Percentiles rank a stretch among this genome's conserved stretches.
Conservation (phyloP, 371 early-diverging fungal genomes). For the Mucor velutinosus region DNA sequence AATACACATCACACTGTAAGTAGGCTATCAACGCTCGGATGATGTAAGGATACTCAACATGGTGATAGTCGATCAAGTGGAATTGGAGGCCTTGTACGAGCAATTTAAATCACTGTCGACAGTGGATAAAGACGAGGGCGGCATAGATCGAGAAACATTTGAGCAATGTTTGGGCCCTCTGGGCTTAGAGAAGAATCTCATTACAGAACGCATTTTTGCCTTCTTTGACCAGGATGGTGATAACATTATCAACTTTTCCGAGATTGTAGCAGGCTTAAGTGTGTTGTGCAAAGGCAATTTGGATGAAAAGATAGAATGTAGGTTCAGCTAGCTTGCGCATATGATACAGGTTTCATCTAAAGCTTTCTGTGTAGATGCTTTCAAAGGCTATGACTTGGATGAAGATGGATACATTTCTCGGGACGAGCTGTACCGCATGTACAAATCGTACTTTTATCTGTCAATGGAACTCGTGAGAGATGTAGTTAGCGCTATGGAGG, state of each 20-base stretch:
- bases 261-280: constrained; percentile 83
- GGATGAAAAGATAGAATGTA: constrained; percentile 86
- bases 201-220: constrained; percentile 84
- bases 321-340: constrained; percentile 16
- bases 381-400: constrained; percentile 93
- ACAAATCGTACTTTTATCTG: constrained; percentile 89
- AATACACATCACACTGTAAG: constrained; percentile 75
- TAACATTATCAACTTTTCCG: constrained; percentile 74
- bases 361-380: constrained; percentile 66
- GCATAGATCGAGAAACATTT: constrained; percentile 81
- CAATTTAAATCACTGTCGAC: constrained; percentile 85
- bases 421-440: constrained; percentile 85
- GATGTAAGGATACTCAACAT: no score
- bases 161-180: constrained; percentile 87
- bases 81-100: constrained; percentile 83
- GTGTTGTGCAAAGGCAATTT: constrained; percentile 86
- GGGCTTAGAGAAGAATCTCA: constrained; percentile 82
- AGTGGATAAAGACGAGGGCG: constrained; percentile 56
- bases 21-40: no score
- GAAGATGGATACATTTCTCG: constrained; percentile 85
- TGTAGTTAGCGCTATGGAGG: constrained; percentile 89
- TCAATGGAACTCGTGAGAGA: constrained; percentile 89
- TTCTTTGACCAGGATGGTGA: constrained; percentile 90
- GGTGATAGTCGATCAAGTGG: constrained; percentile 74
- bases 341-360: neutral